Evolutionary conservation across 345 rosid species (phyloP).

Genomic region (Eucalyptus brandiana): DNA sequence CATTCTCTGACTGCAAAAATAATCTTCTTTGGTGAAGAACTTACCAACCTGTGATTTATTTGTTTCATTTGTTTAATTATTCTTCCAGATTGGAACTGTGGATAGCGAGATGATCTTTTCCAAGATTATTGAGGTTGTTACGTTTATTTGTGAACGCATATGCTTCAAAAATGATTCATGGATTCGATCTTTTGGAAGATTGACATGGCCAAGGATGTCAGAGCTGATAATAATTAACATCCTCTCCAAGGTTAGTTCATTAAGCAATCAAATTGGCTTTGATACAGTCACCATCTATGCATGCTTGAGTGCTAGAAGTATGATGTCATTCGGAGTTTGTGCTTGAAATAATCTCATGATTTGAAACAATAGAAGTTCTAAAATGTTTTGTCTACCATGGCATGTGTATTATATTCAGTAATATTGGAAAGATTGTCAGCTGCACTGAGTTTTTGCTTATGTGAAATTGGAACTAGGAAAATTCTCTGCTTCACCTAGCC

Average conservation of each 20-base stretch:
- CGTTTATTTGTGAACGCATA: conserved; percentile 43
- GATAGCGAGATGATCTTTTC: conserved; percentile 57
- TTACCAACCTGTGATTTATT: neutral
- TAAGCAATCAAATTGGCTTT: neutral
- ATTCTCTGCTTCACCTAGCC: neutral
- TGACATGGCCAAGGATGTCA: conserved; percentile 90
- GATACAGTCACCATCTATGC: neutral
- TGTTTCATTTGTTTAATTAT: neutral
- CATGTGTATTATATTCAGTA: neutral
- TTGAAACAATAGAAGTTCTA: neutral
- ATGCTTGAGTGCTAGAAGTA: neutral
- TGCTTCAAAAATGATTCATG: conserved; percentile 75
- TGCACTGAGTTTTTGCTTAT: neutral
- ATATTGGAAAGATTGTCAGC: neutral
- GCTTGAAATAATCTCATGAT: neutral
- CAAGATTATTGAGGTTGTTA: conserved; percentile 47
- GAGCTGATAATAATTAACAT: conserved; percentile 75
- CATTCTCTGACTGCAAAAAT: neutral
- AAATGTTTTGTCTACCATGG: neutral
- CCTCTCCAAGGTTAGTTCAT: conserved; percentile 74
- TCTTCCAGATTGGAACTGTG: conserved; percentile 32
- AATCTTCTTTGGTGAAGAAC: neutral
- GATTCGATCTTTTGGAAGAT: conserved; percentile 76
- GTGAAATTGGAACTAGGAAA: neutral
- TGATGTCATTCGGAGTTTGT: neutral